phyloP scores from a whole-genome alignment of 2,329 filamentous ascomycete species.

The Coniochaeta sp. region DNA sequence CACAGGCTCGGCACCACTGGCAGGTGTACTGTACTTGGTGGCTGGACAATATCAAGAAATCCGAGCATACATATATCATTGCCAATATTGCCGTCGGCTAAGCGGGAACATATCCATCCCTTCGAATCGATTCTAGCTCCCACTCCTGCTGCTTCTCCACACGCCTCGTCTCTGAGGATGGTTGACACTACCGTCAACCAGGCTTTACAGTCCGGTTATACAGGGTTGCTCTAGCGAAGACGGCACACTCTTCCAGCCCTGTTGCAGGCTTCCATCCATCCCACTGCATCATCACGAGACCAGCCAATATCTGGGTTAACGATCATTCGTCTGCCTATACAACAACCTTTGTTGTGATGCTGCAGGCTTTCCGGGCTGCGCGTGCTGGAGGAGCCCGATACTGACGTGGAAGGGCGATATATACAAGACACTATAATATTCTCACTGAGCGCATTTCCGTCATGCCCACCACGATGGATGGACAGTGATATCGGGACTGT shows the following conservation, averaged over 20 bases:
- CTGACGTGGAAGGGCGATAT: background rate
- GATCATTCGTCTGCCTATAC: constrained; percentile 1
- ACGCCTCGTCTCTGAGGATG: background rate
- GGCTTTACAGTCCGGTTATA: background rate
- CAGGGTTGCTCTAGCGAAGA: background rate
- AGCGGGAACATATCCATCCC: constrained; percentile 1
- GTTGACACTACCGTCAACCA: background rate
- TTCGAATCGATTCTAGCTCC: too few relatives aligned
- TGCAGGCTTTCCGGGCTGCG: background rate
- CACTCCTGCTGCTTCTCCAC: too few relatives aligned
- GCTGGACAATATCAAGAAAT: too few relatives aligned
- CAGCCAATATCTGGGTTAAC: background rate
- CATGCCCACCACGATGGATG: background rate
- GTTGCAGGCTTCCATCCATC: background rate
- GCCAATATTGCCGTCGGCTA: constrained; percentile 11
- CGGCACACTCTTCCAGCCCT: background rate
- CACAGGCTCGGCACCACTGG: too few relatives aligned
- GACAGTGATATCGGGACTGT: background rate
- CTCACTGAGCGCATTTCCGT: background rate
- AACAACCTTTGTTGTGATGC: background rate
- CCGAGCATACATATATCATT: background rate
- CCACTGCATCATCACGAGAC: background rate
- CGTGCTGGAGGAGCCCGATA: too few relatives aligned
- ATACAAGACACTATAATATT: background rate
- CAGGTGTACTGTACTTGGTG: too few relatives aligned